phyloP scores from a whole-genome alignment of 73 alveolate species.

The Durusdinium trenchii region DNA sequence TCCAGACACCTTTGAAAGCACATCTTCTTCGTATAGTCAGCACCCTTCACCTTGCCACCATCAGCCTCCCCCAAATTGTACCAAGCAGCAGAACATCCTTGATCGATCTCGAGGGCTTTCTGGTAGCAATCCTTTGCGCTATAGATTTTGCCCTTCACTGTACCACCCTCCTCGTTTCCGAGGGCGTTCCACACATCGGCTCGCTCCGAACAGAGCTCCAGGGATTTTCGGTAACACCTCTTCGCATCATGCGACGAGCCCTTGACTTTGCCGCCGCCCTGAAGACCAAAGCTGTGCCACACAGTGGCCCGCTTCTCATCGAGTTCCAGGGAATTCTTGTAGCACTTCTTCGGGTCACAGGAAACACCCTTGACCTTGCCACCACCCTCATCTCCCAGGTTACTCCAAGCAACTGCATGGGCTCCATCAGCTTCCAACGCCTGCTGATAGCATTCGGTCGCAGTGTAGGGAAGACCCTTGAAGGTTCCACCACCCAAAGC shows the following conservation, averaged over 20 bases:
- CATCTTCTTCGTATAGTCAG: not conserved
- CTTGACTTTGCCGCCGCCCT: conserved; percentile 2
- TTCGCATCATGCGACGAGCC: not conserved
- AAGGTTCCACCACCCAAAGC: not conserved
- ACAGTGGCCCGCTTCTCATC: not conserved
- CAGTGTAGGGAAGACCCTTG: not conserved
- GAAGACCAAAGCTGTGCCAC: not conserved
- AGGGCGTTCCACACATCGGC: not conserved
- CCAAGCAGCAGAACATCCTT: not conserved
- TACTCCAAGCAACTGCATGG: not conserved
- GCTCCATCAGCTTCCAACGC: not conserved
- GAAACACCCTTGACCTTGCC: not conserved
- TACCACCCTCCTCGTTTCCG: conserved; percentile 2
- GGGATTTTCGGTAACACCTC: not conserved
- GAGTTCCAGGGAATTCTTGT: not conserved
- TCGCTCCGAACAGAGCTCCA: not conserved
- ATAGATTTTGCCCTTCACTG: conserved; percentile 29
- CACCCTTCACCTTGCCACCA: conserved; percentile 48
- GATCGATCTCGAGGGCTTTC: conserved; percentile 23
- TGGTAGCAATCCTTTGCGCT: not conserved
- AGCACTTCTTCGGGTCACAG: not conserved
- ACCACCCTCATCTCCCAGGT: not conserved
- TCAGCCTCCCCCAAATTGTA: not conserved
- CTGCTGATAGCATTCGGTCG: not conserved
- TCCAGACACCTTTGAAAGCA: conserved; percentile 2